These are phyloP conservation scores for Fusarium mangiferae DNA, from an alignment of 2,329 filamentous ascomycete genomes.

Conservation along the genomic window DNA sequence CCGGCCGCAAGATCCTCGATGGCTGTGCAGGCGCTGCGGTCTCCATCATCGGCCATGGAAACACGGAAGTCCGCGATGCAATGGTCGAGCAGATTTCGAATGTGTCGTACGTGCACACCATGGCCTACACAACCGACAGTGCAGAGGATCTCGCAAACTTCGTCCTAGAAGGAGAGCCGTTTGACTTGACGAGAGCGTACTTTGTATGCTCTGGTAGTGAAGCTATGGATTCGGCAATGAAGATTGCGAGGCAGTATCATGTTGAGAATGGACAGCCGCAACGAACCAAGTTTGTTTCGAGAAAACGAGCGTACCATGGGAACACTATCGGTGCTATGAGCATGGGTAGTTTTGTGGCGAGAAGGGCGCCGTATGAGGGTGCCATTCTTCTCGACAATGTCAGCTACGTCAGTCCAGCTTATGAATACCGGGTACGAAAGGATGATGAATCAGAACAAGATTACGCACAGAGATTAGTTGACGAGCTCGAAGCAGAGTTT, in stretches of 20 bases:
- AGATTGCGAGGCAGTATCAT: constrained; percentile 61
- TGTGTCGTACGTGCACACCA: constrained; percentile 57
- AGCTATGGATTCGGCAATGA: constrained; percentile 60
- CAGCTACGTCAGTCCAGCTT: constrained; percentile 73
- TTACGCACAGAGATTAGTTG: constrained; percentile 69
- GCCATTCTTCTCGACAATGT: constrained; percentile 54
- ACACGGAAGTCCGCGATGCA: constrained; percentile 68
- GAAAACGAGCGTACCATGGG: constrained; percentile 59
- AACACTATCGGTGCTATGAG: constrained; percentile 71
- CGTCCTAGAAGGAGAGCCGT: constrained; percentile 52
- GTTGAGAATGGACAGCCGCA: constrained; percentile 52
- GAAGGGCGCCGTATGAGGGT: constrained; percentile 68
- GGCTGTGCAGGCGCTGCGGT: constrained; percentile 76
- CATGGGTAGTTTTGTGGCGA: constrained; percentile 69
- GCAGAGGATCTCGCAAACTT: constrained; percentile 50
- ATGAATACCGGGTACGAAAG: constrained; percentile 68
- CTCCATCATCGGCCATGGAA: constrained; percentile 69
- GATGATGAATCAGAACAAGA: constrained; percentile 63
- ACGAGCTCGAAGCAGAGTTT: constrained; percentile 76
- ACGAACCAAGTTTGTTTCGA: constrained; percentile 53
- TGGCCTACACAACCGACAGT: constrained; percentile 61
- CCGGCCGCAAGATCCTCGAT: constrained; percentile 66
- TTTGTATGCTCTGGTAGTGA: constrained; percentile 49
- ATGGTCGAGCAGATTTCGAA: constrained; percentile 68
- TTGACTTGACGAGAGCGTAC: constrained; percentile 52